Evolutionary conservation across 2,329 filamentous ascomycete genomes (phyloP).

Genomic region (Phialophora chinensis): DNA sequence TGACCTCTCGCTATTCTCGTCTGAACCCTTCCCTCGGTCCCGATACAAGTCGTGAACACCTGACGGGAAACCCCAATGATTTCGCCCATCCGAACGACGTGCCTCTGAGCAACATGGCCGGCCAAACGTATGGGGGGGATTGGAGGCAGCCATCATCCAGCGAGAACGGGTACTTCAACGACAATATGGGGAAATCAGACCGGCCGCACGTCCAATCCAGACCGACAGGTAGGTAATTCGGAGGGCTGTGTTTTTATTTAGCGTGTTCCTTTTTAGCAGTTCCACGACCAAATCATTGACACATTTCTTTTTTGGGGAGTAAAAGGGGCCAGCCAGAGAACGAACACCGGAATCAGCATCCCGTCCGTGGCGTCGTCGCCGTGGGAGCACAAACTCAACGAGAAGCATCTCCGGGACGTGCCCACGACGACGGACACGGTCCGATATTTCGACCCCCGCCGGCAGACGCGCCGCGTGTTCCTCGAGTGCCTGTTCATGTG

Average conservation of each 20-base stretch:
- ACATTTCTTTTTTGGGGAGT: background rate
- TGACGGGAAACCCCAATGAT: background rate
- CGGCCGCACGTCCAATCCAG: background rate
- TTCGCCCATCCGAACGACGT: background rate
- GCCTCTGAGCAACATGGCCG: constrained; percentile 6
- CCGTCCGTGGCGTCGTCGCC: constrained; percentile 16
- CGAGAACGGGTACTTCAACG: constrained; percentile 1
- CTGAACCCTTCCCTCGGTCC: background rate
- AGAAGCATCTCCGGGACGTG: constrained; percentile 24
- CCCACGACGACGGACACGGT: constrained; percentile 20
- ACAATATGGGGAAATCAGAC: background rate
- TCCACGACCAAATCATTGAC: too few relatives aligned
- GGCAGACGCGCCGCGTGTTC: constrained; percentile 28
- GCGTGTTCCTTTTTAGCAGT: too few relatives aligned
- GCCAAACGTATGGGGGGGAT: background rate
- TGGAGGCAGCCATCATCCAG: constrained; percentile 9
- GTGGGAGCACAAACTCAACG: constrained; percentile 29
- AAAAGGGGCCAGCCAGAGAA: constrained; percentile 6
- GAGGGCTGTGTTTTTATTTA: background rate
- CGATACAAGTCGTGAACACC: constrained; percentile 3
- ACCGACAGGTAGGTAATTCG: constrained; percentile 7
- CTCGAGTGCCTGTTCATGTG: constrained; percentile 31
- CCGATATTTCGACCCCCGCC: constrained; percentile 29
- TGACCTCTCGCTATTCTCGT: constrained; percentile 6
- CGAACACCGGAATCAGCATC: constrained; percentile 15